Evolutionary conservation across 2,329 filamentous ascomycete species (phyloP).

Genomic region (Raffaelea arxii): DNA sequence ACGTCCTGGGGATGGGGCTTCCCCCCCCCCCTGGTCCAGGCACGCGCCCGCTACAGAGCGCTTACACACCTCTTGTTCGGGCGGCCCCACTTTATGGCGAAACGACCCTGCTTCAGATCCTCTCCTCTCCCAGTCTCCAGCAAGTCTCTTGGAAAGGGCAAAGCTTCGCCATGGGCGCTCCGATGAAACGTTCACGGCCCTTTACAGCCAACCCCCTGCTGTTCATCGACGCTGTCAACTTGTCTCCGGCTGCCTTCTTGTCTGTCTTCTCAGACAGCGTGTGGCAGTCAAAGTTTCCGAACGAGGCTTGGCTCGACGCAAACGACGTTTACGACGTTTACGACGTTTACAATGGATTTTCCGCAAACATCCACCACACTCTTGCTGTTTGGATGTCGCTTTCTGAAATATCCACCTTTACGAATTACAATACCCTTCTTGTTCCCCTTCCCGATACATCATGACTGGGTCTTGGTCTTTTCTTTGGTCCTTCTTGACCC

Average conservation of each 20-base stretch:
- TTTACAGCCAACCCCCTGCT: neutral
- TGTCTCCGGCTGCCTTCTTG: neutral
- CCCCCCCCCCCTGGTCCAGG: neutral
- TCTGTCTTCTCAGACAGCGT: no score
- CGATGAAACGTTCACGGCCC: conserved; percentile 7
- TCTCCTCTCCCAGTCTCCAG: neutral
- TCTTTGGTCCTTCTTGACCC: neutral
- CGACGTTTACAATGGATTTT: no score
- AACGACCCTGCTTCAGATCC: conserved; percentile 14
- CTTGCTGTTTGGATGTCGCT: no score
- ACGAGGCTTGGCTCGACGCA: no score
- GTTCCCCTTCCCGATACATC: no score
- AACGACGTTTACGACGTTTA: no score
- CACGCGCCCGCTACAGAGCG: neutral
- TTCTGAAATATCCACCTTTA: neutral
- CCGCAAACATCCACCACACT: no score
- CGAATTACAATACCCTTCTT: neutral
- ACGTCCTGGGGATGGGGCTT: no score
- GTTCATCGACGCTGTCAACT: neutral
- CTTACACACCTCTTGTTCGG: neutral
- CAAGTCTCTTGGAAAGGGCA: neutral
- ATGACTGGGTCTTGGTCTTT: no score
- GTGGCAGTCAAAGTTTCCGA: no score
- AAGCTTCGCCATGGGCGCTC: conserved; percentile 4
- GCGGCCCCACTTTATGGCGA: conserved; percentile 8